Evolutionary conservation across 257 asterid species (phyloP).

Genomic region (Solanum chilense): DNA sequence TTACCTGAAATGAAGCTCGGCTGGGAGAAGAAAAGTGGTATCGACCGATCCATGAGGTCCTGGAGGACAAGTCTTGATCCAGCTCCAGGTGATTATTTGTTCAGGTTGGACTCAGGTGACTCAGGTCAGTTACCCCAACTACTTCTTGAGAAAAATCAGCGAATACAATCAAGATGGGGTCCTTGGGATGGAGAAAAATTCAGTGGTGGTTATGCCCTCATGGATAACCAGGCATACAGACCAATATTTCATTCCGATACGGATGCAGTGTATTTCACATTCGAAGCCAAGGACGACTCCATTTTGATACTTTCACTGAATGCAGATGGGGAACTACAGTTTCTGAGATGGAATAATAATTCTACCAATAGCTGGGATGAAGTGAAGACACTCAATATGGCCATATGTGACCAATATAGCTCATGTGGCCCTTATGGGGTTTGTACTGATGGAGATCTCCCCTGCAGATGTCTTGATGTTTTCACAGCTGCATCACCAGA

Average conservation of each 20-base stretch:
- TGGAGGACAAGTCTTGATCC: constrained; percentile 29
- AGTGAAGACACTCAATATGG: constrained; percentile 14
- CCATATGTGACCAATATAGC: constrained; percentile 20
- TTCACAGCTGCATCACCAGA: constrained; percentile 12
- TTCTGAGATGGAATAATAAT: constrained; percentile 18
- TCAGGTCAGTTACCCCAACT: not conserved
- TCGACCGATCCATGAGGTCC: constrained; percentile 20
- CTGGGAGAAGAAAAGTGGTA: constrained; percentile 15
- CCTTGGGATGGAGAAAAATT: constrained; percentile 31
- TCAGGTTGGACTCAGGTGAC: constrained; percentile 11
- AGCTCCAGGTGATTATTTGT: constrained; percentile 19
- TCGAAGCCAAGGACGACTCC: constrained; percentile 8
- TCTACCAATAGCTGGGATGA: constrained; percentile 12
- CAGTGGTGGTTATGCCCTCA: constrained; percentile 10
- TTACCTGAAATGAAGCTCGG: constrained; percentile 52
- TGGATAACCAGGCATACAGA: constrained; percentile 4
- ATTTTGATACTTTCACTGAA: constrained; percentile 14
- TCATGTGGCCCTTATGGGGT: constrained; percentile 29
- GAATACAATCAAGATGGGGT: constrained; percentile 23
- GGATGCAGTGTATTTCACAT: constrained; percentile 14
- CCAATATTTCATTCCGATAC: not conserved
- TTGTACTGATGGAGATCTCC: constrained; percentile 5
- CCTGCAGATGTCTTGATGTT: constrained; percentile 25
- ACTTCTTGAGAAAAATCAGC: constrained; percentile 22
- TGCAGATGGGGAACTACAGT: constrained; percentile 16